A percentile compares a stretch with the other conserved stretches of the same genome.
These are phyloP conservation scores for Avena eriantha DNA, from an alignment of 176 grass and related monocot species.

Conservation along the genomic window DNA sequence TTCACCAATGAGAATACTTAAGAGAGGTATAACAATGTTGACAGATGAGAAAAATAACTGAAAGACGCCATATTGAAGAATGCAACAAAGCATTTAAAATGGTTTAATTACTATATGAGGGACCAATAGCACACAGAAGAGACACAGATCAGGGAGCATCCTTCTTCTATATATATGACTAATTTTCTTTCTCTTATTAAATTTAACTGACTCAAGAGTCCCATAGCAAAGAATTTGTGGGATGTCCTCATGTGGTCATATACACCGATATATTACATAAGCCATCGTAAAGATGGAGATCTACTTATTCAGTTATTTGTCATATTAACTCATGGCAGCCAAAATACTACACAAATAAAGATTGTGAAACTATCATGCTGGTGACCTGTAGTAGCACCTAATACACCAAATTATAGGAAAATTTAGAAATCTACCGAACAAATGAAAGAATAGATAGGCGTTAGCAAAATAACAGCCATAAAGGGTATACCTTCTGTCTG, in stretches of 20 bases:
- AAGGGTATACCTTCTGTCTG: slow-evolving; percentile 88
- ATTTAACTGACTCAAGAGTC: background rate
- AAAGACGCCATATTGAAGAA: background rate
- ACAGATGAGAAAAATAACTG: slow-evolving; percentile 17
- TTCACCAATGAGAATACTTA: slow-evolving; percentile 32
- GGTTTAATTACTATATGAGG: slow-evolving; percentile 1
- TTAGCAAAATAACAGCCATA: slow-evolving; percentile 12
- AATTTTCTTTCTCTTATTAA: slow-evolving; percentile 2
- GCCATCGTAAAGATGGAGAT: background rate
- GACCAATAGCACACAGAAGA: background rate
- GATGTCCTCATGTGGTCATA: background rate
- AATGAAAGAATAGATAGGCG: background rate
- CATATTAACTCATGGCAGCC: slow-evolving; percentile 12
- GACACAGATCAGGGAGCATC: background rate
- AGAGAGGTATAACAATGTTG: background rate
- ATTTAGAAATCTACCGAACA: background rate
- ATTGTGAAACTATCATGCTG: background rate
- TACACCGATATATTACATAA: slow-evolving; percentile 22
- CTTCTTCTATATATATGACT: slow-evolving; percentile 7
- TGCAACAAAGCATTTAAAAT: slow-evolving; percentile 16
- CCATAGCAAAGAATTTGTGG: slow-evolving; percentile 14
- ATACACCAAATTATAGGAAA: slow-evolving; percentile 4
- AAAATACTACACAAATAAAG: slow-evolving; percentile 12
- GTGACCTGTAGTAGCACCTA: background rate
- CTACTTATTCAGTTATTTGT: background rate